phyloP scores from a whole-genome alignment of 2,329 filamentous ascomycete species.

The Westerdykella aurantiaca region DNA sequence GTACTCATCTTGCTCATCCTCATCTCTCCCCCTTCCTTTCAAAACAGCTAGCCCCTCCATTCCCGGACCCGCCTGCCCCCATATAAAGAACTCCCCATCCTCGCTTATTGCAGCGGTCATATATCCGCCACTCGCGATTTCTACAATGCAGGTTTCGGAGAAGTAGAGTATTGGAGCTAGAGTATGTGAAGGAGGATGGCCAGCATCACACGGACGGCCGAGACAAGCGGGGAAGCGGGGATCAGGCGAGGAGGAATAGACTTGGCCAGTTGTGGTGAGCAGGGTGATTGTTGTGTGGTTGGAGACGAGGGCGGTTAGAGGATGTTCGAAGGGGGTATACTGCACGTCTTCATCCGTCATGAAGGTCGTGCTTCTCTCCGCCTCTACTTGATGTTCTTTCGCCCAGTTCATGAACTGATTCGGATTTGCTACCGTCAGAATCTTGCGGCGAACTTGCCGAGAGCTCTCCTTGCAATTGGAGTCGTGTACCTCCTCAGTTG shows the following conservation, averaged over 20 bases:
- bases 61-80: conserved; percentile 28
- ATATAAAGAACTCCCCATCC: conserved; percentile 31
- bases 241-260: conserved; percentile 21
- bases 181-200: not conserved
- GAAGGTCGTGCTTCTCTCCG: not conserved
- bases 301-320: not conserved
- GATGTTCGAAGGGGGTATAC: not conserved
- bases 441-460: too few relatives aligned
- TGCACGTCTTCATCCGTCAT: not conserved
- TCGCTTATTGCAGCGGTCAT: conserved; percentile 26
- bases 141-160: conserved; percentile 16
- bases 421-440: too few relatives aligned
- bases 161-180: conserved; percentile 20
- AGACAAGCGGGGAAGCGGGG: conserved; percentile 20
- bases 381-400: not conserved
- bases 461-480: too few relatives aligned
- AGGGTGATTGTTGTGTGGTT: conserved; percentile 22
- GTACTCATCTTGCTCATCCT: conserved; percentile 21
- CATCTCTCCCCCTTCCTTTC: not conserved
- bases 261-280: conserved; percentile 10
- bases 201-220: conserved; percentile 11
- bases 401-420: too few relatives aligned
- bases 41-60: conserved; percentile 12
- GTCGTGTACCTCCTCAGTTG: not conserved
- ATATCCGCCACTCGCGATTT: conserved; percentile 26